Evolutionary conservation across 257 asterid genomes (phyloP), one percentile per base, ranked within the genome.

Genomic region (Nicotiana attenuata): DNA sequence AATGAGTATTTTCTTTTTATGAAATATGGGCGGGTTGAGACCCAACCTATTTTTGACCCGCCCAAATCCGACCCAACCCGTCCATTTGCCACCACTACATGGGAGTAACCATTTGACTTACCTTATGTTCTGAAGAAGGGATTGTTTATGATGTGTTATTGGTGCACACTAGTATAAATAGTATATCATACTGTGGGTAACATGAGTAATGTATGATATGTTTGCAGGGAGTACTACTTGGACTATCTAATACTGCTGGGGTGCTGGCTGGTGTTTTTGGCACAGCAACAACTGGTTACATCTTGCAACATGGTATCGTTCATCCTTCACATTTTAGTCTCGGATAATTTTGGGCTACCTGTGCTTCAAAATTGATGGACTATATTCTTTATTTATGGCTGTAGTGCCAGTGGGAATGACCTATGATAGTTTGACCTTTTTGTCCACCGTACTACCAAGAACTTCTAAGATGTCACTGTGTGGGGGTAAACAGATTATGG

Each of bases 251-350:
- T 84, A 94, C 98, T 60, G 98, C 98, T 73, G 97, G 98, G 83
- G 98, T 94, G 84, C 92, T 92, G 84, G 97, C 98, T 83, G 98
- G 98, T 75, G 97, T 92, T 81, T 85, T 94, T 55, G 97, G 98
- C 76, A 94, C 97, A 68, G 97, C 97, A 65, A 94, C 98, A 77
- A 94, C 97, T 68, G 98, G 98, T 63, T 92, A 94, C 87, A 94
- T 94, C 84, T 89, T 94, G 91, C 98, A 94, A 89, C 97, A 94
- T 50, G 97, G 98, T 94, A 88, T 55, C 41, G 2, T 63, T 71
- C 59, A 63, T 53, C 81, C 64, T 79, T 53, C n/a, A 45, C 81
- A 75, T 64, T 76, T 66, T 29, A 2, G 3, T 24, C 60, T 47
- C 7, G 22, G 79, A 45, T 22, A 45, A 41, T 20, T 71, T 15